Evolutionary conservation across 805 yeast species (phyloP).

Genomic region (Saturnispora ahearnii): DNA sequence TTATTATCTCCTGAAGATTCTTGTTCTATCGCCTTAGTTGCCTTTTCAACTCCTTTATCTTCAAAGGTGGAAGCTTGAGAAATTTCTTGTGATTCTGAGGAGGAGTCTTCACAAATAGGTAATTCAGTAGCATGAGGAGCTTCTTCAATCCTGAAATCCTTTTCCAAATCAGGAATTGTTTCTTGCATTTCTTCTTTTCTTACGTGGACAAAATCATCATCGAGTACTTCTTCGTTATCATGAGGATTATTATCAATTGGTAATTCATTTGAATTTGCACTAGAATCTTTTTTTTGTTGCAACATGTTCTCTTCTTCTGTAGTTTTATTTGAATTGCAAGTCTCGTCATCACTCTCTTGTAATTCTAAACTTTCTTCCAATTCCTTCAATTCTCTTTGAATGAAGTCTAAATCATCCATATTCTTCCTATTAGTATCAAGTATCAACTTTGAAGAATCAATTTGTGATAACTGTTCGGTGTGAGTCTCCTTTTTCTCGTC

Average conservation of each 20-base stretch:
- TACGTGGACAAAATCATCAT: background rate
- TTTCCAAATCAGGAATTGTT: background rate
- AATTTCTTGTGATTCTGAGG: too few species aligned
- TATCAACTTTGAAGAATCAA: background rate
- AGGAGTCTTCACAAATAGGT: background rate
- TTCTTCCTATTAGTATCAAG: background rate
- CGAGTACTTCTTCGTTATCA: background rate
- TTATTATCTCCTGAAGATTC: background rate
- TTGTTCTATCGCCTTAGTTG: constrained; percentile 7
- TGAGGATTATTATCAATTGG: background rate
- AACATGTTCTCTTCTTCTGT: background rate
- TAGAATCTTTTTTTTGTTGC: too few species aligned
- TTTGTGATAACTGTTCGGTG: background rate
- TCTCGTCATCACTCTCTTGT: background rate
- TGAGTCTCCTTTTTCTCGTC: background rate
- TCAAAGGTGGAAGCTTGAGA: background rate
- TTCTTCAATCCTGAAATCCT: background rate
- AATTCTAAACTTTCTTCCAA: background rate
- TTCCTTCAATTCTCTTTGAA: constrained; percentile 1
- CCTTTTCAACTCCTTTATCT: constrained; percentile 10
- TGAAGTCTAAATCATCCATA: constrained; percentile 4
- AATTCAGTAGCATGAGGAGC: background rate
- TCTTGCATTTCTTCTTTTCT: background rate
- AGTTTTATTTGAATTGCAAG: too few species aligned
- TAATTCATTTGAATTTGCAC: too few species aligned